Evolutionary conservation across 139 green algal species (phyloP), one percentile per base, ranked within the genome.

Genomic region (Astrephomene gubernaculifera): DNA sequence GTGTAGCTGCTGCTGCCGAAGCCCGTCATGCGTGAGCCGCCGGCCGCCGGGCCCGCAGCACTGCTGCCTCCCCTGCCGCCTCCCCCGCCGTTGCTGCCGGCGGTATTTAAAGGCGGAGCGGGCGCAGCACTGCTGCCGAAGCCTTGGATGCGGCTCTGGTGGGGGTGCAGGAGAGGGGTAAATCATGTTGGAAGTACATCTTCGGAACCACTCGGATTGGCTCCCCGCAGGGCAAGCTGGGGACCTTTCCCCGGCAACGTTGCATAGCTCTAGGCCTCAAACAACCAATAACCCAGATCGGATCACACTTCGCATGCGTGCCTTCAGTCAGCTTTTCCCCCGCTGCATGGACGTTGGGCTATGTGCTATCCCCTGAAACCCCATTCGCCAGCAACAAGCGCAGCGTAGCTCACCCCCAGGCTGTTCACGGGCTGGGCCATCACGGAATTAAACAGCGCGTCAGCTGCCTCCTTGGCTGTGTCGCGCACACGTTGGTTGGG

Each of bases 91-190:
- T 25, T 36, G 36, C 2, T 45, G 75, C 68, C 68, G 57, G 38
- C 45, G 39, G 49, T 25, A 45, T 21, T 35, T 4, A 49, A 53
- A 17, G 83, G 25, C 29, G 25, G 69, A 8, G 38, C 27, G 12
- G 63, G 79, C 60, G 76, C 76, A 33, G 74, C 81, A 17, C 49
- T 54, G 83, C 91, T 97, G 73, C 95, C 95, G 90, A 97, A 97
- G 61, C 95, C 95, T 54, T 97, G 93, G 45, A 97, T 96, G 41
- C 94, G 91, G 65, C 90, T 89, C 90, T 95, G 88, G 24, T 33
- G 61, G n/a, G n/a, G n/a, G n/a, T n/a, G n/a, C n/a, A n/a, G n/a
- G n/a, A n/a, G n/a, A n/a, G n/a, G n/a, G n/a, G n/a, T n/a, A n/a
- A n/a, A n/a, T n/a, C n/a, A n/a, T n/a, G n/a, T n/a, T n/a, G n/a